Percentiles rank a stretch among this genome's conserved stretches.
These are phyloP conservation scores for Xylaria hypoxylon DNA, from an alignment of 2,329 filamentous ascomycete species.

Conservation along the genomic window DNA sequence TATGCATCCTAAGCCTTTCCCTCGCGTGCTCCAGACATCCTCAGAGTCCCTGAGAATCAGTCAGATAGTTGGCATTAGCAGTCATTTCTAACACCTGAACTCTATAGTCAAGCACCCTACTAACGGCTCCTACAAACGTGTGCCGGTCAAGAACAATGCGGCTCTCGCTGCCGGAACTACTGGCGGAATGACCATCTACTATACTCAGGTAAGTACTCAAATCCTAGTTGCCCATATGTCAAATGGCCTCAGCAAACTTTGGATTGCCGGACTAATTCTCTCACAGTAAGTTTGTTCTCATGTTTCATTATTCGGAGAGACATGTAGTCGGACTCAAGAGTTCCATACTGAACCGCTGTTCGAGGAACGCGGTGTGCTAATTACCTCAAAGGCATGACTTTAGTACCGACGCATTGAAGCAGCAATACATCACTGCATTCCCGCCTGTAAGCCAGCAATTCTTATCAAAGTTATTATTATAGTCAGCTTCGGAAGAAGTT, in stretches of 20 bases:
- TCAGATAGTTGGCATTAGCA: neutral
- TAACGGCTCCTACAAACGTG: slow-evolving; percentile 51
- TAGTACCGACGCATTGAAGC: slow-evolving; percentile 41
- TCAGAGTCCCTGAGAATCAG: neutral
- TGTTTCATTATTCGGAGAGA: neutral
- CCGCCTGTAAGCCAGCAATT: slow-evolving; percentile 49
- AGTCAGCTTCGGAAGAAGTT: too few relatives aligned
- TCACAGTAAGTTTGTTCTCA: slow-evolving; percentile 19
- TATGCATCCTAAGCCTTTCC: neutral
- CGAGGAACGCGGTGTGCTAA: neutral
- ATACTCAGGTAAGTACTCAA: slow-evolving; percentile 41
- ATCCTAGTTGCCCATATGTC: neutral
- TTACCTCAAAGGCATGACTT: slow-evolving; percentile 42
- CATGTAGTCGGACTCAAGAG: neutral
- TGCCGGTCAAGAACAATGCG: slow-evolving; percentile 47
- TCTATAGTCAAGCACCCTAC: slow-evolving; percentile 47
- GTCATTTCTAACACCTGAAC: neutral
- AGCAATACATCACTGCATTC: slow-evolving; percentile 58
- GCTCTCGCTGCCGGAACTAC: slow-evolving; percentile 46
- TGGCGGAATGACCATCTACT: slow-evolving; percentile 51
- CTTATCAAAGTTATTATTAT: too few relatives aligned
- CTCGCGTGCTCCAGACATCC: neutral
- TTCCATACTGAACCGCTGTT: neutral
- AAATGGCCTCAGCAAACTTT: too few relatives aligned
- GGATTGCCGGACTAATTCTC: slow-evolving; percentile 1